Percentiles rank a stretch among this genome's conserved stretches.
These are phyloP conservation scores for Xenoacremonium recifei DNA, from an alignment of 2,329 filamentous ascomycete genomes.

Conservation along the genomic window DNA sequence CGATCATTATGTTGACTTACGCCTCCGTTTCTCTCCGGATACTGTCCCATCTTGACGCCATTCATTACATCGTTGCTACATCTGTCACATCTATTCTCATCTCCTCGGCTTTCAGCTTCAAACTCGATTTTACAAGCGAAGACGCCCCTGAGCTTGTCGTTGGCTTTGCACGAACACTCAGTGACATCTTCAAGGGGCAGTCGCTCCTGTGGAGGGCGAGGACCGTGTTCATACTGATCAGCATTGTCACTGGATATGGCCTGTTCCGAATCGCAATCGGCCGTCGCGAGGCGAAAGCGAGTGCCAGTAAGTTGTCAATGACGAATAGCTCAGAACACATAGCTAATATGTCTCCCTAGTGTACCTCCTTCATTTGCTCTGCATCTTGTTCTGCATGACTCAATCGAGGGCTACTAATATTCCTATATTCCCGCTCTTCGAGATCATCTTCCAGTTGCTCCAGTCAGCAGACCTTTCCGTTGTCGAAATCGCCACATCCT, in stretches of 20 bases:
- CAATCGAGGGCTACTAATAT: conserved; percentile 85
- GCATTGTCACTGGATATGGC: conserved; percentile 35
- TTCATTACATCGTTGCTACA: conserved; percentile 41
- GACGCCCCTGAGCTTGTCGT: conserved; percentile 82
- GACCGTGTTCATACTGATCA: conserved; percentile 49
- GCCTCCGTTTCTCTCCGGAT: conserved; percentile 52
- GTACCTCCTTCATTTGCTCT: conserved; percentile 63
- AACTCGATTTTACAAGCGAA: conserved; percentile 81
- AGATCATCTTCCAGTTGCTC: conserved; percentile 54
- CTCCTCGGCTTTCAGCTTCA: conserved; percentile 72
- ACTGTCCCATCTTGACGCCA: conserved; percentile 38
- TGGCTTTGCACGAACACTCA: conserved; percentile 40
- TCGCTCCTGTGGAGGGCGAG: conserved; percentile 49
- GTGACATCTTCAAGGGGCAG: conserved; percentile 40
- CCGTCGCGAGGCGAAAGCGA: conserved; percentile 18
- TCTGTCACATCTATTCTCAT: conserved; percentile 42
- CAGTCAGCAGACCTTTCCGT: conserved; percentile 45
- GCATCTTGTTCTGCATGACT: conserved; percentile 78
- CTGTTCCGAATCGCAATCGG: conserved; percentile 37
- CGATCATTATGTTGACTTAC: conserved; percentile 68
- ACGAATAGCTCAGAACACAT: background rate
- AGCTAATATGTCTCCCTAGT: conserved; percentile 20
- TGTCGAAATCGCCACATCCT: conserved; percentile 64
- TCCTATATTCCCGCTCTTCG: conserved; percentile 77
- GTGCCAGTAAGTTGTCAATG: conserved; percentile 26